A percentile compares a stretch with the other conserved stretches of the same genome.
Conservation (phyloP, 345 rosid genomes). For the Gossypium raimondii region DNA sequence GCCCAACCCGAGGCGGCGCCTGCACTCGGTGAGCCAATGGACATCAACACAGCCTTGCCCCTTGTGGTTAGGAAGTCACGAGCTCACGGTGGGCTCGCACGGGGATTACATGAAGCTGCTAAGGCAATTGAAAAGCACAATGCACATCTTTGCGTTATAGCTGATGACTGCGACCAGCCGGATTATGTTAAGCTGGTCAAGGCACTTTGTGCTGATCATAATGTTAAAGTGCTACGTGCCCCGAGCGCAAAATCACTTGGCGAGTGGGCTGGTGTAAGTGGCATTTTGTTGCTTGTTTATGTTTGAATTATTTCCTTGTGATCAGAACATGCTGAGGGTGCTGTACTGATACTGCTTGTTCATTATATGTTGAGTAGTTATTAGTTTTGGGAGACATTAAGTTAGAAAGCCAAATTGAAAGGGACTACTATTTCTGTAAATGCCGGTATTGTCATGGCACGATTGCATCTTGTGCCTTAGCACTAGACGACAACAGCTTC, state of each 20-base stretch:
- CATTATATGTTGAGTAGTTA: not conserved
- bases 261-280: constrained; percentile 89
- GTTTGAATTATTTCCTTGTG: not conserved
- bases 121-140: constrained; percentile 72
- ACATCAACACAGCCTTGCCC: constrained; percentile 68
- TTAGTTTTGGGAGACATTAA: not conserved
- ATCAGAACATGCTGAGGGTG: not conserved
- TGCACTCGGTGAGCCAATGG: constrained; percentile 55
- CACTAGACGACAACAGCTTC: no score
- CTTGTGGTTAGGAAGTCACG: constrained; percentile 55
- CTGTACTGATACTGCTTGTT: not conserved
- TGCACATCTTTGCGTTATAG: constrained; percentile 41
- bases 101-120: constrained; percentile 67
- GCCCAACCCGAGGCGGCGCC: constrained; percentile 31
- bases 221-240: constrained; percentile 46
- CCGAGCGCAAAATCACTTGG: constrained; percentile 75
- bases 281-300: not conserved
- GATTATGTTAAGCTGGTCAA: constrained; percentile 67
- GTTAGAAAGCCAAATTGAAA: not conserved
- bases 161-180: constrained; percentile 79
- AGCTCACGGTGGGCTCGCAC: constrained; percentile 64
- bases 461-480: no score
- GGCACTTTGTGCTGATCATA: constrained; percentile 33
- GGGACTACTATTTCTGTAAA: not conserved
- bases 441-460: no score